These are phyloP conservation scores for Colletotrichum tamarilloi DNA, from an alignment of 2,329 filamentous ascomycete genomes.

Conservation along the genomic window DNA sequence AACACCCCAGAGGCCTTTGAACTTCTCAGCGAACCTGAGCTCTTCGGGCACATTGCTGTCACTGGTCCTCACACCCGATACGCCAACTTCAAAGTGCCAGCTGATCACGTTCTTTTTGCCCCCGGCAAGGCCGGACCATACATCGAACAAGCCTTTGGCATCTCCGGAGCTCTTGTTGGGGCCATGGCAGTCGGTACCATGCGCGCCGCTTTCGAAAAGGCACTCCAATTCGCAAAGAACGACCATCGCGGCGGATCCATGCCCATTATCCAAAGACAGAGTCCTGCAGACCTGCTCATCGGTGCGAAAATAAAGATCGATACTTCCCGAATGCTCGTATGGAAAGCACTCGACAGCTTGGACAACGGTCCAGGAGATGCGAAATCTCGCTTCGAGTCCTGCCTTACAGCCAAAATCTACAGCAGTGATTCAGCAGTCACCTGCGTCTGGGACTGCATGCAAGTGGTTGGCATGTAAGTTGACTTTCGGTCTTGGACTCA, in stretches of 20 bases:
- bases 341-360: slow-evolving; percentile 60
- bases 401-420: slow-evolving; percentile 62
- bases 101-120: slow-evolving; percentile 56
- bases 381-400: slow-evolving; percentile 54
- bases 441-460: slow-evolving; percentile 60
- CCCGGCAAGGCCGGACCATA: slow-evolving; percentile 51
- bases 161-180: slow-evolving; percentile 63
- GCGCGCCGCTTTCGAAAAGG: slow-evolving; percentile 63
- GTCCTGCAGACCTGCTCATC: slow-evolving; percentile 62
- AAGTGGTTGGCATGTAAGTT: slow-evolving; percentile 60
- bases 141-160: slow-evolving; percentile 43
- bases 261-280: slow-evolving; percentile 59
- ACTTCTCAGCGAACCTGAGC: slow-evolving; percentile 57
- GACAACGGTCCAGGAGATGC: slow-evolving; percentile 54
- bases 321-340: slow-evolving; percentile 59
- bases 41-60: slow-evolving; percentile 58
- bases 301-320: slow-evolving; percentile 64
- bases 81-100: slow-evolving; percentile 58
- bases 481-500: no score
- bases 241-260: slow-evolving; percentile 58
- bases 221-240: slow-evolving; percentile 59
- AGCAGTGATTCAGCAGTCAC: slow-evolving; percentile 61
- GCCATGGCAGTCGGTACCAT: slow-evolving; percentile 66
- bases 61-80: slow-evolving; percentile 62
- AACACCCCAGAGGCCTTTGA: slow-evolving; percentile 55